Conservation (phyloP, 192 early-diverging fungal species). For the Dispira simplex region DNA sequence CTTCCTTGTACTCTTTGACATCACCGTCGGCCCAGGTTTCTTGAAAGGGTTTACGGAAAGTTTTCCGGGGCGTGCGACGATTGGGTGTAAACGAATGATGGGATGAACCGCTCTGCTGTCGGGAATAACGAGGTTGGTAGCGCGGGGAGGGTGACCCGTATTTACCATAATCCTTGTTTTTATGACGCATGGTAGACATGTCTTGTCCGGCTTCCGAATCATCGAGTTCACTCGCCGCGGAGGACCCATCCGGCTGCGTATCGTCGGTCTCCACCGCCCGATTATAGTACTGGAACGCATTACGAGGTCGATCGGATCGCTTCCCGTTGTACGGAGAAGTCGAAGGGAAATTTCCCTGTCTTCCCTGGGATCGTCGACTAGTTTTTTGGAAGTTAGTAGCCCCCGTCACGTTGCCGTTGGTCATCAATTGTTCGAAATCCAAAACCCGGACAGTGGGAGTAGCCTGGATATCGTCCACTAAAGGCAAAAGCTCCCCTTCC, state of each 20-base stretch:
- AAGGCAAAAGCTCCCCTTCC: background rate
- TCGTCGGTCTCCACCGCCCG: background rate
- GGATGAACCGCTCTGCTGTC: background rate
- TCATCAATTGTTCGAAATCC: too few relatives aligned
- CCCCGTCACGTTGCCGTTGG: background rate
- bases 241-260: too few relatives aligned
- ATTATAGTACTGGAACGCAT: background rate
- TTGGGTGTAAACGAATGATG: background rate
- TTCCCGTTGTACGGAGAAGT: background rate
- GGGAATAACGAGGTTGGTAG: background rate
- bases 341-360: background rate
- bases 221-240: too few relatives aligned
- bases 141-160: background rate
- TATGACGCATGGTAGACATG: background rate
- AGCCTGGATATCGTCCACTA: background rate
- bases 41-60: background rate
- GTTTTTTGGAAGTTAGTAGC: background rate
- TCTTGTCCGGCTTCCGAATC: constrained; percentile 6
- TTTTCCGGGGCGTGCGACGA: background rate
- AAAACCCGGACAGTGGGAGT: too few relatives aligned
- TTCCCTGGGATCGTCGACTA: background rate
- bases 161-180: background rate
- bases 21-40: constrained; percentile 42
- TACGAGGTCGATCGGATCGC: background rate
- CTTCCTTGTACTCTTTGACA: constrained; percentile 39